Base-by-base conservation (phyloP, 257 asterid species). In the Euphrasia confusa region DNA sequence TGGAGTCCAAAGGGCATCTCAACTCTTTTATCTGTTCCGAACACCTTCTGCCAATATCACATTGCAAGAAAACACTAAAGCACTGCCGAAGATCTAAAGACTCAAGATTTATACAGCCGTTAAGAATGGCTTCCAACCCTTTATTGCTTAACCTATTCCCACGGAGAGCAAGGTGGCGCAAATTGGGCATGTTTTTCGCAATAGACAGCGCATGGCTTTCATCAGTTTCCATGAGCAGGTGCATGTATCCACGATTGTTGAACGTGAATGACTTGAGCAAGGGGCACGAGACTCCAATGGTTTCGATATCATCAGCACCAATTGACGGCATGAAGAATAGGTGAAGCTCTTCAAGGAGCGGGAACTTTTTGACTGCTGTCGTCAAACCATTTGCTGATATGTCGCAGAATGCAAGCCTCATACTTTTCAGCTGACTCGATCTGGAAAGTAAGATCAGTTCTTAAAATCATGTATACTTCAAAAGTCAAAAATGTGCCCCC, bases 301-400 rank as follows among this genome's bases (percentile, higher is more conserved):
- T 6, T 53, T 72, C 80, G 39, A 78, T 45, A 3, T 54, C 56
- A 39, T 17, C 52, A 12, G 61, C 55, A 6, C 1, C 0, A 33
- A 76, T 8, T 0, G 14, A 10, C 3, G 24, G 2, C 61, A 60
- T 30, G 35, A 21, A 24, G 12, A 14, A 15, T 54, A 84, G 76
- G 48, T 81, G 83, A 77, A 84, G 55, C 75, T 81, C 86, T 64
- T 81, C 84, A 63, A 84, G 62, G 39, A 58, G 39, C 3, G 86
- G 24, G 24, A 21, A 21, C 24, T 21, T 21, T 21, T 4, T 28
- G 1, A 28, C 33, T 28, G 33, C 33, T 28, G 33, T 28, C 33
- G 33, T 28, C 33, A 28, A 28, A 2, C 33, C 33, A 28, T 28
- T 2, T 28, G 33, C 33, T 28, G 5, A 28, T 28, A 28, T 28